Conservation (phyloP, 371 early-diverging fungal species). For the Sporodiniella umbellata region DNA sequence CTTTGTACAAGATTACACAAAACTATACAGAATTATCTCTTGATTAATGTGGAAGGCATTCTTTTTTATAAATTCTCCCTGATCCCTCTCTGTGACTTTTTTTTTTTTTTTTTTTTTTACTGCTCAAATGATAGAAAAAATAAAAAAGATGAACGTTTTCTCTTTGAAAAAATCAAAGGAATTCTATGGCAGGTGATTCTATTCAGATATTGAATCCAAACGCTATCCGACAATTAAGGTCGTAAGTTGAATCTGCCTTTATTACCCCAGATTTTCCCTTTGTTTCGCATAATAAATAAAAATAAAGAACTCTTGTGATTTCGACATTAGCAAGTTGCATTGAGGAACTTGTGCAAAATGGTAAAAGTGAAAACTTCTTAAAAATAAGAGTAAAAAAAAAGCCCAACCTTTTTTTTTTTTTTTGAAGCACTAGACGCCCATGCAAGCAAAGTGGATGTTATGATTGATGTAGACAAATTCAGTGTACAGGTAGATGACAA, state of each 20-base stretch:
- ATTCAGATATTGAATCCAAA: slow-evolving; percentile 13
- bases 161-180: no score
- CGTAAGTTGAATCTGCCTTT: slow-evolving; percentile 18
- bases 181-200: neutral
- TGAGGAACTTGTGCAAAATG: slow-evolving; percentile 60
- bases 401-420: neutral
- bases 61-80: no score
- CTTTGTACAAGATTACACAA: no score
- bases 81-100: no score
- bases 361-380: slow-evolving; percentile 26
- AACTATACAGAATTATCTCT: no score
- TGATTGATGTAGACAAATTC: slow-evolving; percentile 39
- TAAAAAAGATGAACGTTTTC: no score
- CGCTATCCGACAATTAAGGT: slow-evolving; percentile 26
- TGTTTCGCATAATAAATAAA: neutral
- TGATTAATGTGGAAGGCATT: no score
- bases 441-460: slow-evolving; percentile 49
- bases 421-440: slow-evolving; percentile 58
- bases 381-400: no score
- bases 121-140: no score
- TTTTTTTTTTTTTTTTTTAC: neutral
- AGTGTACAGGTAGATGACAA: slow-evolving; percentile 62
- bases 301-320: slow-evolving; percentile 44
- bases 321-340: slow-evolving; percentile 52
- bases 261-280: neutral